Evolutionary conservation across 306 rosid genomes (phyloP), one percentile per base, ranked within the genome.

Genomic region (Geum urbanum): DNA sequence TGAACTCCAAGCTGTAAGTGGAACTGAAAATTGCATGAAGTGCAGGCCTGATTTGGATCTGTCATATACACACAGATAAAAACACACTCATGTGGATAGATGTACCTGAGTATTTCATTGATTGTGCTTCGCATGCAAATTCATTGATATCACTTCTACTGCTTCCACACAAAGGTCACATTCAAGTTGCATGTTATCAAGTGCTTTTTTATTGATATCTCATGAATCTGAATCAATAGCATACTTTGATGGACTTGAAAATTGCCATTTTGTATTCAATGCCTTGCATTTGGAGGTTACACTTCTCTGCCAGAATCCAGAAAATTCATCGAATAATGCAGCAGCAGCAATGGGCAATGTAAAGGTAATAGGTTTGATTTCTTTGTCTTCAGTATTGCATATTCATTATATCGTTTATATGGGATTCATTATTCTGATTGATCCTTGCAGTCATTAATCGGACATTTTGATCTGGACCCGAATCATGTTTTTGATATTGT

Each of bases 401-500:
- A 76, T 73, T 22, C 35, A n/a, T n/a, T n/a, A n/a, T n/a, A n/a
- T n/a, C n/a, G n/a, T n/a, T 46, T 74, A 35, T 54, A 19, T 32
- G 14, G 70, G 71, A 27, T 55, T 44, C 54, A 18, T 47, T 54
- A 66, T 75, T 15, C 74, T 83, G 79, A 76, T n/a, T 39, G 58
- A 51, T 82, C 46, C 79, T 49, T 88, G 95, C 98, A 94, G 98
- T 94, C 98, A 37, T 78, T 94, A 73, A 94, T 94, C 77, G 98
- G 98, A 78, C 98, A 94, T 80, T 94, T 94, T 71, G 98, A 94
- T 84, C 80, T 94, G 86, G 98, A 94, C 67, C 98, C 98, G 72
- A 94, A 94, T 80, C 98, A 96, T 39, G 97, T 91, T 27, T 94
- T 94, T 77, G 98, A 90, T 86, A 90, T 94, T 50, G 98, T 94